A percentile compares a stretch with the other conserved stretches of the same genome.
Evolutionary conservation across 2,329 filamentous ascomycete genomes (phyloP).

Genomic region (Xylaria sp.): DNA sequence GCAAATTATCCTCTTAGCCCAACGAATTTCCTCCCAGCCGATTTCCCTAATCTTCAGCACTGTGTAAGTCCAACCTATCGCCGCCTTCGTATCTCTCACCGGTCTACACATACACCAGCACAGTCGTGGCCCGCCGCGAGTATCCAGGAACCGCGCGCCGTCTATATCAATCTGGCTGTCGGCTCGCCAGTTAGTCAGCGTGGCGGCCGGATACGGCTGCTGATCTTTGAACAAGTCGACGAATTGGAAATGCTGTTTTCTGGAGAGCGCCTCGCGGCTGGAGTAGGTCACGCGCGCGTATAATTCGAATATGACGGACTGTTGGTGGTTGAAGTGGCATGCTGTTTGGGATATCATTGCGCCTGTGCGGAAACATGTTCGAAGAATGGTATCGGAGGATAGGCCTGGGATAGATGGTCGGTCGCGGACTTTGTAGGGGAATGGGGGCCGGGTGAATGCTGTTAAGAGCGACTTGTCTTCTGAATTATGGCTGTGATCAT

Average conservation of each 20-base stretch:
- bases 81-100: constrained; percentile 32
- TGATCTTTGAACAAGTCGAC: constrained; percentile 65
- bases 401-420: constrained; percentile 60
- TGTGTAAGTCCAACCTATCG: constrained; percentile 35
- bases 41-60: constrained; percentile 37
- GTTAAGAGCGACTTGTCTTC: constrained; percentile 33
- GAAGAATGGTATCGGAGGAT: constrained; percentile 52
- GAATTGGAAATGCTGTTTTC: constrained; percentile 68
- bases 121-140: constrained; percentile 27
- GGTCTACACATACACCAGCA: constrained; percentile 40
- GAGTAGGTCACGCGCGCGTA: constrained; percentile 67
- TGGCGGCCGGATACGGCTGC: constrained; percentile 53
- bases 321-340: constrained; percentile 41
- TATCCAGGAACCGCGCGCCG: constrained; percentile 36
- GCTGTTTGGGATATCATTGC: constrained; percentile 60
- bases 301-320: constrained; percentile 60
- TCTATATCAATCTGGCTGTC: constrained; percentile 37
- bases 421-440: constrained; percentile 55
- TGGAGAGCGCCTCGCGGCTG: constrained; percentile 54
- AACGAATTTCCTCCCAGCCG: constrained; percentile 34
- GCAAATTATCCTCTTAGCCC: constrained; percentile 31
- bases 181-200: constrained; percentile 37
- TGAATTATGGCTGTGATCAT: not conserved
- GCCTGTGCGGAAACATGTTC: constrained; percentile 68
- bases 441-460: constrained; percentile 57